These are phyloP conservation scores for Austroboletus olivaceoglutinosus DNA, from an alignment of 1,284 basidiomycete genomes.

Conservation along the genomic window DNA sequence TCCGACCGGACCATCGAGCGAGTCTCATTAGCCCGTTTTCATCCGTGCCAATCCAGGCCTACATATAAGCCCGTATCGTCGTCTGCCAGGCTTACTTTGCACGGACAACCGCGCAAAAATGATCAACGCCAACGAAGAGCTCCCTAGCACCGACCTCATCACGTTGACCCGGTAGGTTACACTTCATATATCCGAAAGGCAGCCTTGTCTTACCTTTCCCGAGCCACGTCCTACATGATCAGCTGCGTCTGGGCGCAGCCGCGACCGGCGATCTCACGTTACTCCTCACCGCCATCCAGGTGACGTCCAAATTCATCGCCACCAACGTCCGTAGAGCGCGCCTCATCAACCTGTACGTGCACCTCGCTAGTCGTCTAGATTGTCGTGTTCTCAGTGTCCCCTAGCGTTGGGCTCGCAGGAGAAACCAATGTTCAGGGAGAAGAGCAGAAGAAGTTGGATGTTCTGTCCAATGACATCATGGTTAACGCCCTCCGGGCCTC, in stretches of 20 bases:
- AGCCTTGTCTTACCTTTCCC: constrained; percentile 10
- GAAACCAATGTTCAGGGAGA: constrained; percentile 97
- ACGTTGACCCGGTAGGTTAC: constrained; percentile 78
- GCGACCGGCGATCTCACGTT: constrained; percentile 95
- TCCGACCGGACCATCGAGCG: constrained; percentile 3
- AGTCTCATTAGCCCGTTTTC: constrained; percentile 18
- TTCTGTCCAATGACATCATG: constrained; percentile 99
- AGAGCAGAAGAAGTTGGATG: constrained; percentile 99
- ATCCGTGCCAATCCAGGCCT: constrained; percentile 17
- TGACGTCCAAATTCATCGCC: constrained; percentile 96
- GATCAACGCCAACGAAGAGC: constrained; percentile 49
- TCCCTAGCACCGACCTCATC: constrained; percentile 83
- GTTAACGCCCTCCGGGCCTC: constrained; percentile 92
- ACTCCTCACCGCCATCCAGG: constrained; percentile 93
- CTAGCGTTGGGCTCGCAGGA: constrained; percentile 90
- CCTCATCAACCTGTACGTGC: constrained; percentile 90
- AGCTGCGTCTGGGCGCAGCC: constrained; percentile 71
- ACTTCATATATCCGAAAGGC: background rate
- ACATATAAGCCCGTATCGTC: constrained; percentile 19
- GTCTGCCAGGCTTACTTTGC: background rate
- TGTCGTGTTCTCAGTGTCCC: constrained; percentile 3
- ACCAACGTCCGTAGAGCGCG: constrained; percentile 97
- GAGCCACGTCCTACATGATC: constrained; percentile 85
- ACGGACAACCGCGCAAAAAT: constrained; percentile 15
- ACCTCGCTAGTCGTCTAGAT: background rate